Base-by-base conservation (phyloP, 1,284 basidiomycete species). In the Apiotrichum porosum region DNA sequence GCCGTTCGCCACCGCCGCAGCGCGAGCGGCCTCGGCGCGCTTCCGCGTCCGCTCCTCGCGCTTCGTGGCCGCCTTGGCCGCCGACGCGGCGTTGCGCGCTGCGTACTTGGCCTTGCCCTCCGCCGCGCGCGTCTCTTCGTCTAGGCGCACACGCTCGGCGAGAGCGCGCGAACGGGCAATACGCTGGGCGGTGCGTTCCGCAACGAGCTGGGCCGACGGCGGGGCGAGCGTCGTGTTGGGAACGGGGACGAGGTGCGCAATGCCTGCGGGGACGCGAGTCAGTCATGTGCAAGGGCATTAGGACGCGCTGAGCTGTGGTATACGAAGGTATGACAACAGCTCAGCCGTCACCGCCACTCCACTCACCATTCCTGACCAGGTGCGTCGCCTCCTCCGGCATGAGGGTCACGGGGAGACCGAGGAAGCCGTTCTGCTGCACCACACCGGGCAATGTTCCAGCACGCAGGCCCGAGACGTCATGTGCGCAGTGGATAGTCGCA, bases 351-450 rank as follows among this genome's bases (percentile, higher is more conserved):
- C n/a, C n/a, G n/a, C n/a, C n/a, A n/a, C n/a, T n/a, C n/a, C n/a
- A 66, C 76, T 49, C 47, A 88, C 90, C 82, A 57, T 86, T 83
- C 51, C 86, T 79, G 4, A 97, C 80, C 3, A 98, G 80, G 22
- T 91, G 78, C 3, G 88, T 87, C 3, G 87, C 89, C 69, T 98
- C 95, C 68, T 99, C 95, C 0, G 88, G 86, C 71, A 92, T 81
- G 1, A 98, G 76, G 17, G 90, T 77, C 3, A 97, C 76, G 1
- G 95, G 95, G 15, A 91, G 74, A 13, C 95, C 95, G 15, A 98
- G 78, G 67, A 98, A 98, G 2, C 89, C 82, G 73, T 99, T 99
- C 73, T 99, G 95, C 66, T 97, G 94, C 4, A 90, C 85, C 0
- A 97, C 80, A 65, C 93, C 88, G 3, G 95, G 93, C 18, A 99